Conservation (phyloP, 352 stramenopile genomes). For the Pythium dissotocum region DNA sequence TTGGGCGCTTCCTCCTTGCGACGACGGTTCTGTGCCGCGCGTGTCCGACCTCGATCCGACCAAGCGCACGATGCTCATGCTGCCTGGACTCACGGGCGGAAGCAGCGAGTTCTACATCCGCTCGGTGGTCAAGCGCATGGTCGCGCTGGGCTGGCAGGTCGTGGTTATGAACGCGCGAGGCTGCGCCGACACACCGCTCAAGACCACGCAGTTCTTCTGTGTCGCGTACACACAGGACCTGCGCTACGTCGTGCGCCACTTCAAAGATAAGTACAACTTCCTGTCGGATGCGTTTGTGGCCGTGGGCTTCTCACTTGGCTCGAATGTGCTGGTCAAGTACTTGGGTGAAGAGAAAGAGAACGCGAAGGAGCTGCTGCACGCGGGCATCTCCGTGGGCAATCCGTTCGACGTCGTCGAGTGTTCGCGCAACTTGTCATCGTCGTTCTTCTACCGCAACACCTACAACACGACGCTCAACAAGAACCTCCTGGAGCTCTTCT, state of each 20-base stretch:
- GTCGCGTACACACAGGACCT: conserved; percentile 72
- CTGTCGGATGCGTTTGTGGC: conserved; percentile 43
- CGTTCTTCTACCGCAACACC: conserved; percentile 55
- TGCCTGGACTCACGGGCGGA: conserved; percentile 63
- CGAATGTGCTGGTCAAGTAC: conserved; percentile 80
- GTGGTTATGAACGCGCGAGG: conserved; percentile 75
- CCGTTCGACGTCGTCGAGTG: conserved; percentile 63
- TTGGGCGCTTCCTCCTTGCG: conserved; percentile 53
- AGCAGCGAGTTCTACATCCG: conserved; percentile 73
- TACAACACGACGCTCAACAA: conserved; percentile 55
- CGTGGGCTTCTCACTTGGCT: conserved; percentile 69
- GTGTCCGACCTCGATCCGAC: conserved; percentile 38
- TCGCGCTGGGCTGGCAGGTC: conserved; percentile 58
- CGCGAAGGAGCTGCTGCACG: conserved; percentile 38
- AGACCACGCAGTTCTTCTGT: conserved; percentile 65
- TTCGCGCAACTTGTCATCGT: conserved; percentile 44
- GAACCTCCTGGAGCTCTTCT: conserved; percentile 58
- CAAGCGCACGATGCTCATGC: conserved; percentile 47
- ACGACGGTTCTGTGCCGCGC: conserved; percentile 20
- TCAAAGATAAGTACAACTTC: conserved; percentile 45
- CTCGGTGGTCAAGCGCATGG: conserved; percentile 41
- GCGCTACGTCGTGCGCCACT: conserved; percentile 43
- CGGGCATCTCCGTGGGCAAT: conserved; percentile 68
- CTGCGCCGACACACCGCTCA: conserved; percentile 63
- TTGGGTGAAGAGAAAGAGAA: conserved; percentile 54